phyloP scores from a whole-genome alignment of 257 asterid genomes.

The Echites panduratus region DNA sequence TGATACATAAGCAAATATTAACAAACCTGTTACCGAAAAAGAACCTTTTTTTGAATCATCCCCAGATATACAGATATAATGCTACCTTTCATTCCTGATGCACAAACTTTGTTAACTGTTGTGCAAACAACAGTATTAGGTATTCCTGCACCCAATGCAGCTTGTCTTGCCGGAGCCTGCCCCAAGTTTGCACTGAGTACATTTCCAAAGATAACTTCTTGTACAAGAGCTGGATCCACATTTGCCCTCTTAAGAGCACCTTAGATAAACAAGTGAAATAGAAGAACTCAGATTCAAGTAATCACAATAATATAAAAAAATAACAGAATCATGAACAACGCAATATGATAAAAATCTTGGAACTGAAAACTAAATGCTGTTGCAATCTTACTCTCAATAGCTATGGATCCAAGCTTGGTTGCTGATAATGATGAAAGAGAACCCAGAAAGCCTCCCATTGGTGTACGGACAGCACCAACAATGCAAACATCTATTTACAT shows the following conservation, averaged over 20 bases:
- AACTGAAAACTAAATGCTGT: neutral
- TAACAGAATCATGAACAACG: slow-evolving; percentile 4
- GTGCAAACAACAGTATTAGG: slow-evolving; percentile 85
- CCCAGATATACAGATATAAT: neutral
- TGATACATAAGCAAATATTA: neutral
- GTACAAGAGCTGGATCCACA: slow-evolving; percentile 81
- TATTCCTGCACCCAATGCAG: slow-evolving; percentile 97
- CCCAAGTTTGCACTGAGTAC: slow-evolving; percentile 98
- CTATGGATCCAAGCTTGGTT: slow-evolving; percentile 92
- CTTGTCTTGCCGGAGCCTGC: slow-evolving; percentile 99
- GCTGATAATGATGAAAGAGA: slow-evolving; percentile 87
- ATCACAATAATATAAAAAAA: slow-evolving; percentile 3
- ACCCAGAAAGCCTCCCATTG: slow-evolving; percentile 95
- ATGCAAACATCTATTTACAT: slow-evolving; percentile 77
- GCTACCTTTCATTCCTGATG: slow-evolving; percentile 97
- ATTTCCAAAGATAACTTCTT: slow-evolving; percentile 91
- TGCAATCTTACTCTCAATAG: slow-evolving; percentile 65
- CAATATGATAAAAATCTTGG: slow-evolving; percentile 2
- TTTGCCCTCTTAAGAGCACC: slow-evolving; percentile 93
- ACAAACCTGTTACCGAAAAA: neutral
- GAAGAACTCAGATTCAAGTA: slow-evolving; percentile 9
- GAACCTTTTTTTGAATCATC: neutral
- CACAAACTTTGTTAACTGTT: slow-evolving; percentile 94
- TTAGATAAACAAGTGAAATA: slow-evolving; percentile 23
- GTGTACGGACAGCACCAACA: slow-evolving; percentile 95